Base-by-base conservation (phyloP, 768 basidiomycete genomes). In the Ramaria sp. region DNA sequence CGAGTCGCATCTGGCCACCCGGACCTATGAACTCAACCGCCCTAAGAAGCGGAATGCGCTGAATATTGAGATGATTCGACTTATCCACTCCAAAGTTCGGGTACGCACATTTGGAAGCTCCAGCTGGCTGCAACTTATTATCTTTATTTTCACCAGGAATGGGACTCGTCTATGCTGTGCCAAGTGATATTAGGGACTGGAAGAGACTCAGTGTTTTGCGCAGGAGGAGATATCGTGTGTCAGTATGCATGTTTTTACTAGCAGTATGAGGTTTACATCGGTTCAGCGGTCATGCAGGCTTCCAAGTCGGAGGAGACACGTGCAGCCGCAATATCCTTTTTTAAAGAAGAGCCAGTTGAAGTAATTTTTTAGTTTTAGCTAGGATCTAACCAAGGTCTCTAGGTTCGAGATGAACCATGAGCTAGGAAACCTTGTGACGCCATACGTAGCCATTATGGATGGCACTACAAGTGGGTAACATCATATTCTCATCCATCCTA, bases 221-320 rank as follows among this genome's bases (percentile, higher is more conserved):
- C 90, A 6, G 96, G 96, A 13, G 96, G 96, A 45, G 96, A 99
- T 70, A 88, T 99, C 57, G 84, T 81, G 59, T 74, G 95, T 94
- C 63, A 70, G 86, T 75, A 20, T 30, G 60, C 31, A 11, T n/a
- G n/a, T 53, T 9, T 45, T 38, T 46, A 55, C 60, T 42, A 37
- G 34, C 10, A 37, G 34, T 10, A 37, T 37, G 34, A 7, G 34
- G 9, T 37, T 37, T 37, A 37, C 34, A 2, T 10, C 13, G n/a
- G 19, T 31, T 7, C 61, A 90, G 88, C 69, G 63, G 81, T 89
- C 50, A 71, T 86, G 12, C 58, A 72, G 54, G 65, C 82, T 58
- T 79, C 81, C 11, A 67, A 73, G 11, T 62, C 77, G 42, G 74
- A 76, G 17, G 66, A 67, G 15, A 86, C 82, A 0, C 79, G 81